These are phyloP conservation scores for Cercophora samala DNA, from an alignment of 495 filamentous ascomycete species.

Conservation along the genomic window DNA sequence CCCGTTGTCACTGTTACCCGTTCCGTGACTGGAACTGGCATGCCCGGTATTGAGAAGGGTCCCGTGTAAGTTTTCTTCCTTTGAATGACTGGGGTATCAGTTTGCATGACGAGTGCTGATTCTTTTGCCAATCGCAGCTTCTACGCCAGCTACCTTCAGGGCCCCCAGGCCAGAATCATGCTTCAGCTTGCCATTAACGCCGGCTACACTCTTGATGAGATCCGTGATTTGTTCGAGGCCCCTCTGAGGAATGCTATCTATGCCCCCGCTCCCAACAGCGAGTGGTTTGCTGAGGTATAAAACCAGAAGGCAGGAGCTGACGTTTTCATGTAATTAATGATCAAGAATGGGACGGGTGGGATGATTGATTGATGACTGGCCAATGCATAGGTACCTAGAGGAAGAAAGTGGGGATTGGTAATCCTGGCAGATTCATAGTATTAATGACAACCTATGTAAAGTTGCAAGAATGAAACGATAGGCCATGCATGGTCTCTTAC, in stretches of 20 bases:
- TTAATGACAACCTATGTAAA: no score
- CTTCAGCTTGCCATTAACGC: slow-evolving; percentile 34
- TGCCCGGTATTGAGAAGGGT: slow-evolving; percentile 37
- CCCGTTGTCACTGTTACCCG: slow-evolving; percentile 35
- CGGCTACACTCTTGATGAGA: slow-evolving; percentile 28
- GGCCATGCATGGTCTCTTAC: no score
- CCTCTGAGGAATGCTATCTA: slow-evolving; percentile 25
- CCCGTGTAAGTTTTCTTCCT: slow-evolving; percentile 27
- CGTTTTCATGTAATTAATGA: background rate
- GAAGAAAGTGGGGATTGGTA: no score
- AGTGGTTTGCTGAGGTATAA: slow-evolving; percentile 8
- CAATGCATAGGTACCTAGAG: background rate
- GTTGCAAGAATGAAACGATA: no score
- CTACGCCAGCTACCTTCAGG: slow-evolving; percentile 32
- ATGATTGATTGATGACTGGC: background rate
- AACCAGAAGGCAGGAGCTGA: background rate
- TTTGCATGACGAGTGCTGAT: background rate
- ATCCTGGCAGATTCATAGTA: no score
- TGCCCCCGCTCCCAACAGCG: slow-evolving; percentile 9
- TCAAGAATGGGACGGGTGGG: background rate
- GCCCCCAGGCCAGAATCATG: slow-evolving; percentile 34
- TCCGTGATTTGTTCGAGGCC: slow-evolving; percentile 24
- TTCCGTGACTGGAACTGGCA: slow-evolving; percentile 38
- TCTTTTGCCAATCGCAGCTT: slow-evolving; percentile 9
- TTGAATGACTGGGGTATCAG: background rate